A percentile compares a stretch with the other conserved stretches of the same genome.
Evolutionary conservation across 257 asterid species (phyloP).

Genomic region (Salvia splendens): DNA sequence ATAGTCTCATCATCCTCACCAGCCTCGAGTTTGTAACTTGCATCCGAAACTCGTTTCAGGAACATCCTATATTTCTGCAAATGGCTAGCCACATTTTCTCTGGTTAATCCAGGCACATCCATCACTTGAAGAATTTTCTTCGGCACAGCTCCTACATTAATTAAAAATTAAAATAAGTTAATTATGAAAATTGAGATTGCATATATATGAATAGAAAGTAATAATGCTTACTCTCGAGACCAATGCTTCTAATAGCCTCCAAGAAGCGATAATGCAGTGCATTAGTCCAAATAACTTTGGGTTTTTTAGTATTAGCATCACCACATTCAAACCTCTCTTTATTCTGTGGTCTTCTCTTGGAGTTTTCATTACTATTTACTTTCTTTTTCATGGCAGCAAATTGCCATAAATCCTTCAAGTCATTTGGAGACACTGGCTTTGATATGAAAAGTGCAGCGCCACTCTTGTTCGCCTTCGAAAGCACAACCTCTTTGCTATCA

Average conservation of each 20-base stretch:
- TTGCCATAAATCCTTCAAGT: conserved; percentile 55
- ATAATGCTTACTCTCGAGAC: conserved; percentile 51
- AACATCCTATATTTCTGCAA: conserved; percentile 64
- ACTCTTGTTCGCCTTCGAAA: conserved; percentile 40
- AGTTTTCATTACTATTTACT: neutral
- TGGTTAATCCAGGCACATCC: conserved; percentile 59
- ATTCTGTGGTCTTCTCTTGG: conserved; percentile 27
- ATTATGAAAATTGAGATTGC: neutral
- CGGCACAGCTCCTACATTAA: conserved; percentile 53
- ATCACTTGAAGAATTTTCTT: conserved; percentile 50
- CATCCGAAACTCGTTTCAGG: conserved; percentile 43
- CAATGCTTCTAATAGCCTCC: conserved; percentile 55
- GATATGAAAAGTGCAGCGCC: conserved; percentile 49
- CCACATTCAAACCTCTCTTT: conserved; percentile 20
- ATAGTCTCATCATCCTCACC: neutral
- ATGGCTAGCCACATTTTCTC: conserved; percentile 69
- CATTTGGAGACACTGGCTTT: conserved; percentile 49
- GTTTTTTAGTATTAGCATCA: conserved; percentile 28
- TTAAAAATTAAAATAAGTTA: neutral
- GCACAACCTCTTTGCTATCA: conserved; percentile 37
- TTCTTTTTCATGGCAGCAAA: conserved; percentile 38
- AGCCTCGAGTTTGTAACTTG: conserved; percentile 38
- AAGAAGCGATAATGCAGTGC: conserved; percentile 56
- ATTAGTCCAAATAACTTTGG: conserved; percentile 53
- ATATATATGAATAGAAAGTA: neutral